Base-by-base conservation (phyloP, 768 basidiomycete species). In the Asterophora parasitica region DNA sequence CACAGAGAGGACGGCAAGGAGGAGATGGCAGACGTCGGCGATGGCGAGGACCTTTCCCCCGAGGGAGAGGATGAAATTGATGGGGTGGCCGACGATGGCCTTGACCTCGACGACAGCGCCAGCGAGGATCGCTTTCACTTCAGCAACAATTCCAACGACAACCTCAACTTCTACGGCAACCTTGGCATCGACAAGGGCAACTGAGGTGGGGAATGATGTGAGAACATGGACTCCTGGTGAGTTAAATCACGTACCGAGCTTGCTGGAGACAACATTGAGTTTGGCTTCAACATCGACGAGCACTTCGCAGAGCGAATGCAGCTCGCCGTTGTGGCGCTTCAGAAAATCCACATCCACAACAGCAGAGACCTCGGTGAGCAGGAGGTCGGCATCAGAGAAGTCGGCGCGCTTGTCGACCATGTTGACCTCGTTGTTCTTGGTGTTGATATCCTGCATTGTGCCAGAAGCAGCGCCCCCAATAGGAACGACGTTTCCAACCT, bases 91-190 rank as follows among this genome's bases (percentile, higher is more conserved):
- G 40, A 54, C 39, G 33, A 61, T 44, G 17, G 48, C 45, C 45
- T 60, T 42, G 13, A 59, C 42, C 17, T 48, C 46, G 12, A 8
- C 47, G 20, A 50, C 36, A 30, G 52, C 57, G 5, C 15, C 37
- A 16, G 15, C 11, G 7, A 61, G 27, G 35, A 49, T 17, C 19
- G 4, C 26, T 31, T 51, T 16, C 13, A 60, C 51, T n/a, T 59
- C 42, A 0, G 35, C 43, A 27, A 59, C 38, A 23, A 59, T 49
- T 16, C 52, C 33, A 23, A 51, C 13, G 10, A 59, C 26, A 15
- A 53, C 48, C 8, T 57, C 44, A 27, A 54, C 49, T 3, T 45
- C 39, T 16, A 59, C 37, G 1, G 50, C 35, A 19, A 44, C 50
- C 11, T 54, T 49, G 4, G 42, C 42, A 3, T 42, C 45, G 0